A percentile compares a stretch with the other conserved stretches of the same genome.
phyloP scores from a whole-genome alignment of 768 basidiomycete species.

The Collybia sordida region DNA sequence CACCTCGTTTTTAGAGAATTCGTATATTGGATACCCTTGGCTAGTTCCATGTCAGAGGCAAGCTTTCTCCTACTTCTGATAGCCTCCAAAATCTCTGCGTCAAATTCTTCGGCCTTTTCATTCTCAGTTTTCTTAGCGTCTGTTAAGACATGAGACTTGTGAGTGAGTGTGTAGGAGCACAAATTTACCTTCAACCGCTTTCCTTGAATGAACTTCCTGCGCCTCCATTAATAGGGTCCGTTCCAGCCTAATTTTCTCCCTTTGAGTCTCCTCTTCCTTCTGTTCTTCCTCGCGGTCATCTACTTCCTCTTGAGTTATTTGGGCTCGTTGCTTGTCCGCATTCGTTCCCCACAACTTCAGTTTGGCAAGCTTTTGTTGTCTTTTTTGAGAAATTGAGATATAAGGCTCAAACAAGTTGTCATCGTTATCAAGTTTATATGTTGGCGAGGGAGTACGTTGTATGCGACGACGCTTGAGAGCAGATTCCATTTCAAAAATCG shows the following conservation, averaged over 20 bases:
- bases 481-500: constrained; percentile 26
- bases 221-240: constrained; percentile 89
- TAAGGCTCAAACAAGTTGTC: constrained; percentile 79
- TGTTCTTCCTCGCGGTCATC: constrained; percentile 76
- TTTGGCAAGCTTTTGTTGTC: constrained; percentile 77
- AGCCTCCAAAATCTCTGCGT: constrained; percentile 88
- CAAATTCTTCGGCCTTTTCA: constrained; percentile 86
- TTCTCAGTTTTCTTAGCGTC: constrained; percentile 86
- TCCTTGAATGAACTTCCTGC: constrained; percentile 88
- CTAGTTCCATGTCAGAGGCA: constrained; percentile 89
- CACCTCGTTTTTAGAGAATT: constrained; percentile 84
- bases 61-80: constrained; percentile 90
- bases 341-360: constrained; percentile 62
- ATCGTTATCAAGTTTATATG: constrained; percentile 62
- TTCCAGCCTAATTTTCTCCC: constrained; percentile 79
- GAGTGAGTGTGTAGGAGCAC: neutral
- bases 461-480: constrained; percentile 50
- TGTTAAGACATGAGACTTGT: constrained; percentile 14
- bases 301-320: constrained; percentile 53
- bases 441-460: constrained; percentile 58
- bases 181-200: constrained; percentile 73
- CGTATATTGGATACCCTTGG: constrained; percentile 89
- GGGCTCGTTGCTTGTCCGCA: constrained; percentile 50
- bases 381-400: constrained; percentile 81
- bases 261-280: constrained; percentile 72